These are phyloP conservation scores for Candida nonsorbophila DNA, from an alignment of 805 yeast genomes.

Conservation along the genomic window DNA sequence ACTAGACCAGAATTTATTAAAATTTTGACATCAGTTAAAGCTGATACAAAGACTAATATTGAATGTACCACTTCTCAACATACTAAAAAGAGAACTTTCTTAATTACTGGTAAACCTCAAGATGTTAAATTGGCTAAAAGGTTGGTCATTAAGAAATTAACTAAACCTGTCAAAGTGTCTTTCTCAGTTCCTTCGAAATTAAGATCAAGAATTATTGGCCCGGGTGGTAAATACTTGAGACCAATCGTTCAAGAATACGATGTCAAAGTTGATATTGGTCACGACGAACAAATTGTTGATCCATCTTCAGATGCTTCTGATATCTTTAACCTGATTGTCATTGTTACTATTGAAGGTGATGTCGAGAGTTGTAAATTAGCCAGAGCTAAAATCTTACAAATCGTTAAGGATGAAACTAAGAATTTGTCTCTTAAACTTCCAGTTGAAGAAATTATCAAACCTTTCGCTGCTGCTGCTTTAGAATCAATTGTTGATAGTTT, in stretches of 20 bases:
- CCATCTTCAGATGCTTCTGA: slow-evolving; percentile 45
- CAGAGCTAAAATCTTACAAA: slow-evolving; percentile 58
- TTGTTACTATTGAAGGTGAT: slow-evolving; percentile 75
- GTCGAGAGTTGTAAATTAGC: slow-evolving; percentile 77
- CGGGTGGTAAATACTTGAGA: slow-evolving; percentile 76
- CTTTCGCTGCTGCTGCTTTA: slow-evolving; percentile 38
- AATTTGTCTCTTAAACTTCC: slow-evolving; percentile 44
- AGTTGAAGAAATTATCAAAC: slow-evolving; percentile 38
- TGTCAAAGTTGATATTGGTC: slow-evolving; percentile 66
- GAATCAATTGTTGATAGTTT: slow-evolving; percentile 16
- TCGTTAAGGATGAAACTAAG: slow-evolving; percentile 73
- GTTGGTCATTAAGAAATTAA: slow-evolving; percentile 67
- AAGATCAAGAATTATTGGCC: slow-evolving; percentile 78
- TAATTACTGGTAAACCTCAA: slow-evolving; percentile 69
- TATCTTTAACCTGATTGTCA: slow-evolving; percentile 52
- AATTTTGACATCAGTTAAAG: slow-evolving; percentile 58
- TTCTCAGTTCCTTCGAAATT: slow-evolving; percentile 72
- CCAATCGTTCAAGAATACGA: slow-evolving; percentile 69
- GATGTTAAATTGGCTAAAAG: slow-evolving; percentile 68
- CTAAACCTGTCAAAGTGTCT: slow-evolving; percentile 61
- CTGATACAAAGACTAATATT: slow-evolving; percentile 57
- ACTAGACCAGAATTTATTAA: slow-evolving; percentile 63
- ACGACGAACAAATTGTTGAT: slow-evolving; percentile 25
- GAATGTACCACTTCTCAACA: slow-evolving; percentile 79
- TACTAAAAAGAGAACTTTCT: slow-evolving; percentile 74